Conservation (phyloP, 805 yeast genomes). For the Kuraishia piskuri region DNA sequence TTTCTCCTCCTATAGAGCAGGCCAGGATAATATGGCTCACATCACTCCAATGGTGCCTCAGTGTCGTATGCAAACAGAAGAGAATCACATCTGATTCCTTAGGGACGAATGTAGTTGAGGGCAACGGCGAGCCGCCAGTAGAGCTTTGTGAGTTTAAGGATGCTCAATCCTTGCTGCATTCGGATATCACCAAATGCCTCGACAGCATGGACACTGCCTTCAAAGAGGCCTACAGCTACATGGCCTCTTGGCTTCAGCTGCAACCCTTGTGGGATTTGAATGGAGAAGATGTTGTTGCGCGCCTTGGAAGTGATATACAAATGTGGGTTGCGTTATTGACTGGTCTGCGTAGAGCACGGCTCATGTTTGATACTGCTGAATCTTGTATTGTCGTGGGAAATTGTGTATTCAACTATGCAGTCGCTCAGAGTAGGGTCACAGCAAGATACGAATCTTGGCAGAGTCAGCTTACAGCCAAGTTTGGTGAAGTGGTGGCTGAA, state of each 20-base stretch:
- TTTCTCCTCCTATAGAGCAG: constrained; percentile 15
- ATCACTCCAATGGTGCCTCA: background rate
- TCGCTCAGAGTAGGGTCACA: constrained; percentile 3
- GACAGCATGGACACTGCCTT: constrained; percentile 24
- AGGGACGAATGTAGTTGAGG: background rate
- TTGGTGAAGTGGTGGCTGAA: constrained; percentile 27
- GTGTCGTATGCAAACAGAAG: background rate
- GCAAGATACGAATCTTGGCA: constrained; percentile 54
- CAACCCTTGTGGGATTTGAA: constrained; percentile 55
- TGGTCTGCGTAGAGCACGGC: constrained; percentile 21
- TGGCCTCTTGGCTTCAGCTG: constrained; percentile 43
- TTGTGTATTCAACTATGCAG: background rate
- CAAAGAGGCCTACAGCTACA: constrained; percentile 25
- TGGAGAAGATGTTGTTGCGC: constrained; percentile 27
- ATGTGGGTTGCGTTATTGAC: constrained; percentile 41
- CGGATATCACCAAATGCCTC: constrained; percentile 15
- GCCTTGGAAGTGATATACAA: constrained; percentile 24
- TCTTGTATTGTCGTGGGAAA: background rate
- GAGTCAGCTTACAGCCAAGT: constrained; percentile 28
- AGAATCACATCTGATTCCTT: background rate
- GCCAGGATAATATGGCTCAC: constrained; percentile 4
- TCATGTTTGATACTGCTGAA: constrained; percentile 28
- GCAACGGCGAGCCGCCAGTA: background rate
- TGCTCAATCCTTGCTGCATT: background rate
- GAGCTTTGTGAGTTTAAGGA: background rate